These are phyloP conservation scores for Lecanicillium sp. DNA, from an alignment of 2,329 filamentous ascomycete genomes.

Conservation along the genomic window DNA sequence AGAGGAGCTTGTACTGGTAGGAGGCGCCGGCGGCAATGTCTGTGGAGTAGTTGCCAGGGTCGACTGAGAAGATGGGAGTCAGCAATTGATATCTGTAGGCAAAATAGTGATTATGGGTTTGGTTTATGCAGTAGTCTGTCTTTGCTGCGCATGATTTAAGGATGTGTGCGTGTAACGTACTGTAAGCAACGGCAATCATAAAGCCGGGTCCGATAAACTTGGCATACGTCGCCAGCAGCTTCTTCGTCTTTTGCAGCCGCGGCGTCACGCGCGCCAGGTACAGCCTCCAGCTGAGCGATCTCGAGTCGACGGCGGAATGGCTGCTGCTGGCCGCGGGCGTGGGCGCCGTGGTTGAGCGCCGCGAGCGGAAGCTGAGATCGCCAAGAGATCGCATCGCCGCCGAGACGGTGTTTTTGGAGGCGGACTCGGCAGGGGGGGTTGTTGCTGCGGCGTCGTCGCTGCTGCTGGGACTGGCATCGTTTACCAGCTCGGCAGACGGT, in stretches of 20 bases:
- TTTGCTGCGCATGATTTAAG: too few relatives aligned
- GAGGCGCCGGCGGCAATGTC: slow-evolving; percentile 61
- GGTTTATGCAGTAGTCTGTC: too few relatives aligned
- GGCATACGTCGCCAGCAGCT: slow-evolving; percentile 4
- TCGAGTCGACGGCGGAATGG: neutral
- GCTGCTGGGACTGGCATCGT: neutral
- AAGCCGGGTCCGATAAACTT: slow-evolving; percentile 58
- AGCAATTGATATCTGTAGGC: neutral
- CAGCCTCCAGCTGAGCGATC: neutral
- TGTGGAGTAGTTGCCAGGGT: slow-evolving; percentile 62
- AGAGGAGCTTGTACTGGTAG: slow-evolving; percentile 58
- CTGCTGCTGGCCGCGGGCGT: neutral
- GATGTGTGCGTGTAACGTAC: too few relatives aligned
- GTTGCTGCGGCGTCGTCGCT: neutral
- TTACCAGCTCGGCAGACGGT: neutral
- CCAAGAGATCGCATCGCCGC: neutral
- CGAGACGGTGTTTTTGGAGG: neutral
- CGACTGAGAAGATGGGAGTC: slow-evolving; percentile 27
- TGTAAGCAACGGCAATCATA: slow-evolving; percentile 54
- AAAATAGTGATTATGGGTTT: neutral
- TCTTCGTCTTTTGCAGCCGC: slow-evolving; percentile 2
- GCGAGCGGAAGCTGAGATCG: too few relatives aligned
- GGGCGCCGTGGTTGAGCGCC: neutral
- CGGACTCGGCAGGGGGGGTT: neutral
- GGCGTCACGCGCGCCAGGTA: neutral